phyloP scores from a whole-genome alignment of 176 grass and related monocot genomes.

The Pontederia crassipes region DNA sequence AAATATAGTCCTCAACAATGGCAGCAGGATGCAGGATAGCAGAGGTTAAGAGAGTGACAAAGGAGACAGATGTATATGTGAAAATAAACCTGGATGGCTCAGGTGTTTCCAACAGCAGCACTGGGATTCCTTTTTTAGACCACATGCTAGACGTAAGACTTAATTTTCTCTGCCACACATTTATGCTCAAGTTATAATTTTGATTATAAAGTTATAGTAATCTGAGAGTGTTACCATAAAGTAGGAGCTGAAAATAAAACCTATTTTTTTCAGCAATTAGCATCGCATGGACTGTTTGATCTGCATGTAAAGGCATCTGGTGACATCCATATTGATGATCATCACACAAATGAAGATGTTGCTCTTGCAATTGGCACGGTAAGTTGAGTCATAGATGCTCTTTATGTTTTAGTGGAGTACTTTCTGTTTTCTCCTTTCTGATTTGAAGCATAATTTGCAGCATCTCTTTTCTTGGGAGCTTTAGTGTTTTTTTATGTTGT shows the following conservation, averaged over 20 bases:
- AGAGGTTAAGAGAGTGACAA: slow-evolving; percentile 75
- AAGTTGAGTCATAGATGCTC: slow-evolving; percentile 14
- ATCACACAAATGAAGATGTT: slow-evolving; percentile 97
- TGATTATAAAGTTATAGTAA: not conserved
- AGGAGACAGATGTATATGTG: slow-evolving; percentile 78
- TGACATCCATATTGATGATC: slow-evolving; percentile 96
- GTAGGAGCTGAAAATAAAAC: no score
- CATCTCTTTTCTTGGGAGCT: not conserved
- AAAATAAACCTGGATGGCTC: slow-evolving; percentile 88
- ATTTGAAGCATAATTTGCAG: slow-evolving; percentile 1
- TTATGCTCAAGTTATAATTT: not conserved
- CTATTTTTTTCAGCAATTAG: slow-evolving; percentile 50
- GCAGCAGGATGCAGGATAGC: slow-evolving; percentile 32
- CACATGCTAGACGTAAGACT: slow-evolving; percentile 87
- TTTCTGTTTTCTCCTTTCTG: not conserved
- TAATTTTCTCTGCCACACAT: not conserved
- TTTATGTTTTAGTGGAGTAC: slow-evolving; percentile 3
- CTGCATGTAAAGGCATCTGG: slow-evolving; percentile 71
- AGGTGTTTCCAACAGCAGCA: slow-evolving; percentile 50
- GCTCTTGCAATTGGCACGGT: slow-evolving; percentile 94
- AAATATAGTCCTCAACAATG: slow-evolving; percentile 6
- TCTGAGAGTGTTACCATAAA: not conserved
- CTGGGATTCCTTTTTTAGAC: slow-evolving; percentile 87
- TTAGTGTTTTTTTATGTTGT: not conserved
- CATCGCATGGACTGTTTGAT: slow-evolving; percentile 87